These are phyloP conservation scores for Ballota nigra DNA, from an alignment of 257 asterid genomes.

Conservation along the genomic window DNA sequence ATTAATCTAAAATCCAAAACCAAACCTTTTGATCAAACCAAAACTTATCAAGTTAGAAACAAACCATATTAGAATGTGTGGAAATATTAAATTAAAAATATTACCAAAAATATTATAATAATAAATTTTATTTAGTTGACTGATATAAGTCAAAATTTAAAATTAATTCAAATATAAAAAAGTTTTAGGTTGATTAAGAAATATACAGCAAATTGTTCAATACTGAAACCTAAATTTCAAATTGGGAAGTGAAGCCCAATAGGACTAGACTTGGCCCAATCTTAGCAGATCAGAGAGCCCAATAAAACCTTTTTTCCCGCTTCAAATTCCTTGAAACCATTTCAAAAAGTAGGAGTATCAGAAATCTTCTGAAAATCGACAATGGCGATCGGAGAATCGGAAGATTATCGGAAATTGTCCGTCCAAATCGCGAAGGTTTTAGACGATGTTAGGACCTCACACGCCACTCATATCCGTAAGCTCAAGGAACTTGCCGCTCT, in stretches of 20 bases:
- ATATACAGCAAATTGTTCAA: background rate
- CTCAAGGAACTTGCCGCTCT: conserved; percentile 66
- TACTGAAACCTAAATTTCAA: background rate
- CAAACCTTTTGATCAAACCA: too few relatives aligned
- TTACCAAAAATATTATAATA: too few relatives aligned
- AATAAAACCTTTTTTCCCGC: conserved; percentile 40
- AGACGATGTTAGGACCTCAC: conserved; percentile 62
- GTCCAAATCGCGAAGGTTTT: conserved; percentile 50
- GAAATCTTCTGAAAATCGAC: conserved; percentile 23
- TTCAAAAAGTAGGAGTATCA: conserved; percentile 12
- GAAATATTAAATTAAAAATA: too few relatives aligned
- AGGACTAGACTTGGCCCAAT: background rate
- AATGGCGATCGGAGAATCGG: conserved; percentile 34
- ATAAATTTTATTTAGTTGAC: background rate
- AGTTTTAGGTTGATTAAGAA: background rate
- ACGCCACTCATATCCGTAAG: conserved; percentile 68
- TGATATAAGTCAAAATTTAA: background rate
- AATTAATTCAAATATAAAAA: background rate
- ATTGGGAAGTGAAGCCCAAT: too few relatives aligned
- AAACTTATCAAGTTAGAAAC: too few relatives aligned
- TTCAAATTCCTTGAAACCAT: conserved; percentile 19
- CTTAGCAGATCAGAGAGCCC: background rate
- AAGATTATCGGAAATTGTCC: conserved; percentile 24
- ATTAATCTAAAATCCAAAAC: too few relatives aligned
- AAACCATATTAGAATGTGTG: background rate